Base-by-base conservation (phyloP, 768 basidiomycete genomes). In the Sporobolomyces roseus region DNA sequence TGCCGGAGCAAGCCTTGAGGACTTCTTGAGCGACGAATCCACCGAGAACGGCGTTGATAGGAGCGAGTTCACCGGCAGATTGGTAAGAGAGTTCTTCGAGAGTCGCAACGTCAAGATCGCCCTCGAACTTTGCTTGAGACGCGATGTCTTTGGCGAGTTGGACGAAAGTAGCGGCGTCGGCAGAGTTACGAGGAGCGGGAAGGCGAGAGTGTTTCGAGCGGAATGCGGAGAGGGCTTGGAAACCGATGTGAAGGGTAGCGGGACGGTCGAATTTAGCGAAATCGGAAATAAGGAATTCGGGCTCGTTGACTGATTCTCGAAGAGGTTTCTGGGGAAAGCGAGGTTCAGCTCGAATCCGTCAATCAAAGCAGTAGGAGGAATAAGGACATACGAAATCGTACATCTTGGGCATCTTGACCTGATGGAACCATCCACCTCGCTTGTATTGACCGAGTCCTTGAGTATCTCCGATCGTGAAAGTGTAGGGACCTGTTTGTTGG, bases 361-460 rank as follows among this genome's bases (percentile, higher is more conserved):
- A 33, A 10, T 17, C 72, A 19, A 43, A 55, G 33, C 23, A 41
- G 38, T 9, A 9, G 38, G 32, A 21, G 54, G 17, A 45, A 21
- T 4, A 10, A 16, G 23, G 21, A 83, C 92, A 76, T 75, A 97
- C 94, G 76, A 97, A 99, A 78, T 92, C 86, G 55, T 97, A 81
- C 56, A 92, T 84, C 81, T 94, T 98, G 14, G 96, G 96, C 92
- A 97, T 94, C 81, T 98, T 99, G 71, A 98, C 93, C 79, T 99
- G 96, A 10, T 90, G 92, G 78, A 97, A 99, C 69, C 93, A 88
- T 43, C 96, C 96, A 30, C 94, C 96, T 33, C 85, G 77, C 73
- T 87, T 85, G 80, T 98, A 98, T 51, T 85, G 82, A 32, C 86
- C 83, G 16, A 96, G 77, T 41, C 83, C 83, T 35, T 87, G 84